These are phyloP conservation scores for Fusarium cicatricum DNA, from an alignment of 2,329 filamentous ascomycete species.

Conservation along the genomic window DNA sequence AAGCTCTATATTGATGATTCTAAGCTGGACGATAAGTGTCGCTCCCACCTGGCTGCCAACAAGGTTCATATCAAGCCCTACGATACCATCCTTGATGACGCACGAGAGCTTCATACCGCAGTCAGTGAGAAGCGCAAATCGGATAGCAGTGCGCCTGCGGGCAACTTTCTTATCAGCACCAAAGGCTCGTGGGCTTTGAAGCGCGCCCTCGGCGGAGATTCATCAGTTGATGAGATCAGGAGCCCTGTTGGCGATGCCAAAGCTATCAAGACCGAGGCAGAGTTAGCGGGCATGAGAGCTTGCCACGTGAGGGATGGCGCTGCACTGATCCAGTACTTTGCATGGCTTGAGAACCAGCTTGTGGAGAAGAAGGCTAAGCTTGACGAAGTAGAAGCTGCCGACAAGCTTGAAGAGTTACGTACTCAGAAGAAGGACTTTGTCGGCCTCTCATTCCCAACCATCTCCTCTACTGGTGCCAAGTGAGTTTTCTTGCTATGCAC, in stretches of 20 bases:
- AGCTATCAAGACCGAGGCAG: constrained; percentile 90
- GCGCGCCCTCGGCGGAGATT: constrained; percentile 83
- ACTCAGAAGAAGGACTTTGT: constrained; percentile 77
- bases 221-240: constrained; percentile 83
- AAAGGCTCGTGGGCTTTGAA: constrained; percentile 94
- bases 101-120: constrained; percentile 62
- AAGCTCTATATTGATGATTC: constrained; percentile 85
- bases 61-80: constrained; percentile 84
- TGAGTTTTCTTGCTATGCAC: constrained; percentile 48
- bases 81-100: constrained; percentile 79
- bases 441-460: constrained; percentile 93
- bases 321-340: constrained; percentile 90
- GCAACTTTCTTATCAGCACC: constrained; percentile 86
- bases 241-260: constrained; percentile 92
- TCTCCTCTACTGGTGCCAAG: constrained; percentile 89
- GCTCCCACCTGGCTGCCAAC: constrained; percentile 72
- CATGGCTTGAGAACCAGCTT: constrained; percentile 94
- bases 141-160: constrained; percentile 44
- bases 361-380: constrained; percentile 74
- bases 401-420: constrained; percentile 84
- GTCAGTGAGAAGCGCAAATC: constrained; percentile 52
- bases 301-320: constrained; percentile 95
- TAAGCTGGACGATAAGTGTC: constrained; percentile 76
- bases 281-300: constrained; percentile 90
- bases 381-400: constrained; percentile 90